A percentile compares a stretch with the other conserved stretches of the same genome.
These are phyloP conservation scores for Aspergillus hancockii DNA, from an alignment of 495 filamentous ascomycete species.

Conservation along the genomic window DNA sequence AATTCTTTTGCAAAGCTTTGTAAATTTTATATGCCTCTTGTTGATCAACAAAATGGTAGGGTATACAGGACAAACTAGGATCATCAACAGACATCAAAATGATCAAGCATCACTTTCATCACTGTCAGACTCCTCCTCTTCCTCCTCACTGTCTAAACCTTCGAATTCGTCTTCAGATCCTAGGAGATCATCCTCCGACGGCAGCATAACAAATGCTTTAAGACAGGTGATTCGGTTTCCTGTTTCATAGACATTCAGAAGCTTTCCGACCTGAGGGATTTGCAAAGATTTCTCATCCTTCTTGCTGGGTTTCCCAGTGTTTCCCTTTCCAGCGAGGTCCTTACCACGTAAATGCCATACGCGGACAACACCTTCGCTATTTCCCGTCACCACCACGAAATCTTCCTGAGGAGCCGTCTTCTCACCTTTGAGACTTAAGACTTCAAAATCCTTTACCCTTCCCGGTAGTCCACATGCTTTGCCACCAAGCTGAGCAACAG, in stretches of 20 bases:
- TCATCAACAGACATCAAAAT: slow-evolving; percentile 5
- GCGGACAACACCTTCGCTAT: slow-evolving; percentile 79
- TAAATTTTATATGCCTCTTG: background rate
- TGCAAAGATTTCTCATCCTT: slow-evolving; percentile 41
- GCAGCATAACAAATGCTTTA: slow-evolving; percentile 77
- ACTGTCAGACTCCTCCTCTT: slow-evolving; percentile 43
- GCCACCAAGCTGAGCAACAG: slow-evolving; percentile 80
- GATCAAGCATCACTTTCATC: slow-evolving; percentile 49
- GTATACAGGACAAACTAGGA: slow-evolving; percentile 15
- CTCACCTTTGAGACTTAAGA: slow-evolving; percentile 51
- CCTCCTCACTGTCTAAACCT: slow-evolving; percentile 25
- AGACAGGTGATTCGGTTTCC: slow-evolving; percentile 89
- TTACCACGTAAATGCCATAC: slow-evolving; percentile 63
- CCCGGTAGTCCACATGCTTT: slow-evolving; percentile 61
- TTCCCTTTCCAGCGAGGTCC: slow-evolving; percentile 28
- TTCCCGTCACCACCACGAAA: slow-evolving; percentile 68
- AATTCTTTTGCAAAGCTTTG: background rate
- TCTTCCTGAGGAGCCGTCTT: slow-evolving; percentile 34
- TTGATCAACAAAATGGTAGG: slow-evolving; percentile 23
- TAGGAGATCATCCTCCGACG: slow-evolving; percentile 37
- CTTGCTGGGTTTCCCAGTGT: slow-evolving; percentile 22
- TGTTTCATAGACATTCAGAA: slow-evolving; percentile 81
- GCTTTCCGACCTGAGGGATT: slow-evolving; percentile 60
- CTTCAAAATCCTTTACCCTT: slow-evolving; percentile 85
- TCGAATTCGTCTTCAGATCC: slow-evolving; percentile 40